A percentile compares a stretch with the other conserved stretches of the same genome.
Evolutionary conservation across 202 grass and related monocot species (phyloP).

Genomic region (Tripidium arundinaceum): DNA sequence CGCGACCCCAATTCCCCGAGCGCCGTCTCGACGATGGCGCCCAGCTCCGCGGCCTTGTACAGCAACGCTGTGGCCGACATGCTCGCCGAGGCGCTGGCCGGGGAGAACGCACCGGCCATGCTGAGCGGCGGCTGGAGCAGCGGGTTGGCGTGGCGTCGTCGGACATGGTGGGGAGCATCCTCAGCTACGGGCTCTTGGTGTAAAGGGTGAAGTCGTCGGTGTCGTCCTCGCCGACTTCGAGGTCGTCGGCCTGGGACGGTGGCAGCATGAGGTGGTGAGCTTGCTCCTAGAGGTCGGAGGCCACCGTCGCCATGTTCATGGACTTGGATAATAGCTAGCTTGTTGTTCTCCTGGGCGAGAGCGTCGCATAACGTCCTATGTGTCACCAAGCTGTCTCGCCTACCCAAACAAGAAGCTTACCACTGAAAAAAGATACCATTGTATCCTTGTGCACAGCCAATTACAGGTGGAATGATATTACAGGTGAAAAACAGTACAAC

Average conservation of each 20-base stretch:
- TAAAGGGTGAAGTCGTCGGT: slow-evolving; percentile 14
- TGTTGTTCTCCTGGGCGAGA: slow-evolving; percentile 69
- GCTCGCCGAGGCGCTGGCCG: slow-evolving; percentile 10
- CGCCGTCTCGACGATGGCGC: not conserved
- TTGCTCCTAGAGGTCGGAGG: slow-evolving; percentile 49
- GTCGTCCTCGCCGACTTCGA: not conserved
- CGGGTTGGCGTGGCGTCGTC: not conserved
- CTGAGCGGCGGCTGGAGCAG: slow-evolving; percentile 12
- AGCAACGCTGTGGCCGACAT: slow-evolving; percentile 67
- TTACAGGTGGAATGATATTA: no score
- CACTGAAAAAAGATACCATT: no score
- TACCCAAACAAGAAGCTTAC: no score
- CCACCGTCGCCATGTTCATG: slow-evolving; percentile 60
- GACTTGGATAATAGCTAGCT: slow-evolving; percentile 49
- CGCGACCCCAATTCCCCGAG: no score
- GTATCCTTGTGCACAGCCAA: no score
- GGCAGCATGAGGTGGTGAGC: not conserved
- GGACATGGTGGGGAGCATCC: not conserved
- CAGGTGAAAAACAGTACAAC: no score
- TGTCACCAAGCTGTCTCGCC: slow-evolving; percentile 94
- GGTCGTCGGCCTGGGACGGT: not conserved
- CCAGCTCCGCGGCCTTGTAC: slow-evolving; percentile 56
- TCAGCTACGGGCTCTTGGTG: slow-evolving; percentile 32
- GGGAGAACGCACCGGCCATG: slow-evolving; percentile 49
- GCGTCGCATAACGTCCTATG: slow-evolving; percentile 88